Conservation (phyloP, 1,284 basidiomycete species). For the Abortiporus biennis region DNA sequence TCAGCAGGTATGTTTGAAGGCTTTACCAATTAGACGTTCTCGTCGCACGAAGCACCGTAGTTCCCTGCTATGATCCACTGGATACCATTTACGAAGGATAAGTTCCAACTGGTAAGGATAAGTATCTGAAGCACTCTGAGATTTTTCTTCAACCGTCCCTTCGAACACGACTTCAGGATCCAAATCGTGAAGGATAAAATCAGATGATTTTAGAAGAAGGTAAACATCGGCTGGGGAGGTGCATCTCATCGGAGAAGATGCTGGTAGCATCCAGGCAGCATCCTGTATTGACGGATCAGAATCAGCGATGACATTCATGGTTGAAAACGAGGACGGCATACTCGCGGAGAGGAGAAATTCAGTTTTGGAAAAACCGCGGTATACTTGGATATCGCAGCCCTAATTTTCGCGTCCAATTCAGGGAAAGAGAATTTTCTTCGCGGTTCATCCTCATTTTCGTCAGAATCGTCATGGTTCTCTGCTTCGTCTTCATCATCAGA, state of each 20-base stretch:
- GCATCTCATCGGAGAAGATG: constrained; percentile 84
- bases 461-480: constrained; percentile 11
- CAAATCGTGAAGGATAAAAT: constrained; percentile 85
- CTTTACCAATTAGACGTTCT: constrained; percentile 63
- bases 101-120: constrained; percentile 67
- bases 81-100: constrained; percentile 90
- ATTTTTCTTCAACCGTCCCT: constrained; percentile 35
- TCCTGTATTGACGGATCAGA: constrained; percentile 48
- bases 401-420: constrained; percentile 71
- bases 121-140: not conserved
- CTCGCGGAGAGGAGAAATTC: constrained; percentile 89
- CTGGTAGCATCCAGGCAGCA: constrained; percentile 86
- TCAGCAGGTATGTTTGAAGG: not conserved
- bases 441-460: constrained; percentile 33
- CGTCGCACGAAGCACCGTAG: constrained; percentile 83
- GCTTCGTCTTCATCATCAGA: constrained; percentile 49
- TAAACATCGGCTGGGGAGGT: constrained; percentile 88
- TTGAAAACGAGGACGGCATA: constrained; percentile 25
- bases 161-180: constrained; percentile 55
- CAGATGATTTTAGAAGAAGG: constrained; percentile 87
- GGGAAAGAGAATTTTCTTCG: constrained; percentile 59
- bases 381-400: constrained; percentile 62
- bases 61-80: constrained; percentile 79
- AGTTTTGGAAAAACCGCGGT: constrained; percentile 92
- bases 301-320: not conserved